Percentiles rank a stretch among this genome's conserved stretches.
Evolutionary conservation across 2,329 filamentous ascomycete species (phyloP).

Genomic region (Pseudogymnoascus sp.): DNA sequence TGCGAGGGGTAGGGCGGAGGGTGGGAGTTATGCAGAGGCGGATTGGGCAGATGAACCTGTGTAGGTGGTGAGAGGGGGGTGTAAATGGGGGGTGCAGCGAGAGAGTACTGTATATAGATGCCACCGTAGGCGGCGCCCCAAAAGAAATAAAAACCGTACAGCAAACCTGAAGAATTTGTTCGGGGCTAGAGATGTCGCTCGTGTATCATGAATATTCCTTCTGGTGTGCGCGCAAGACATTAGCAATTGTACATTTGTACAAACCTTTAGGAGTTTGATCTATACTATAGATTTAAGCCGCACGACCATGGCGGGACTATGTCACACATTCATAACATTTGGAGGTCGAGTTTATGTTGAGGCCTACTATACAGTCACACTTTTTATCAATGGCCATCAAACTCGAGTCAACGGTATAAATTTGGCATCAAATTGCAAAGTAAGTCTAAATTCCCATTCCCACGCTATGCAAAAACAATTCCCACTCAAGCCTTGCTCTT

Average conservation of each 20-base stretch:
- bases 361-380: background rate
- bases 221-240: background rate
- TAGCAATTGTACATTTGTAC: background rate
- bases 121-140: background rate
- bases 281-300: background rate
- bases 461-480: background rate
- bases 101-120: background rate
- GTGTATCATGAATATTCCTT: background rate
- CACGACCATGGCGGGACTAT: background rate
- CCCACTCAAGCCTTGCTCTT: background rate
- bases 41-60: slow-evolving; percentile 3
- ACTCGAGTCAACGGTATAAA: background rate
- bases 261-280: background rate
- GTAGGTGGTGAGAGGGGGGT: background rate
- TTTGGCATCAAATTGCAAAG: background rate
- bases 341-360: background rate
- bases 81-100: background rate
- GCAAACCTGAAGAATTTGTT: background rate
- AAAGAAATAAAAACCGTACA: background rate
- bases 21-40: background rate
- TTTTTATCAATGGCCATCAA: background rate
- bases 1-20: slow-evolving; percentile 23
- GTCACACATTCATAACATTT: background rate
- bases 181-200: too few species aligned
- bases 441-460: background rate